Evolutionary conservation across 495 filamentous ascomycete species (phyloP).

Genomic region (Clavariopsis aquatica): DNA sequence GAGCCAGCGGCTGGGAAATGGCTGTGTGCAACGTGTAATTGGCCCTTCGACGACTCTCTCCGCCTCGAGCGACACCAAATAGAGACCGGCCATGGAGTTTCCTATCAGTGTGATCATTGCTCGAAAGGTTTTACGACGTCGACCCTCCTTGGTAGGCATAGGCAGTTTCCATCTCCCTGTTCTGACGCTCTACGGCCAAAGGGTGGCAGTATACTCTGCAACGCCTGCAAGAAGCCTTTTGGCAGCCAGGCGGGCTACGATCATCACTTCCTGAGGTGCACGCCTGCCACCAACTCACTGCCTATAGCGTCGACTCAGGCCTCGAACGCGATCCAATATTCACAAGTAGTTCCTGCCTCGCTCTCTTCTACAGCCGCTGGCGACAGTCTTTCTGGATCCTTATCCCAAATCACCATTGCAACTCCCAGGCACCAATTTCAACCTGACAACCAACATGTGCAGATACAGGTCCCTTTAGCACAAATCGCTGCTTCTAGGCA

Average conservation of each 20-base stretch:
- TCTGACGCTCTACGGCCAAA: background rate
- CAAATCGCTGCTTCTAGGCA: too few relatives aligned
- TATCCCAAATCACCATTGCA: too few relatives aligned
- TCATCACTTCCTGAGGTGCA: background rate
- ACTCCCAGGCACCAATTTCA: too few relatives aligned
- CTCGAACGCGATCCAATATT: background rate
- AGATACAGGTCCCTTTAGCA: too few relatives aligned
- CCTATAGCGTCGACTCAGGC: background rate
- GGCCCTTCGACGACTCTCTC: constrained; percentile 1
- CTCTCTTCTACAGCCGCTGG: too few relatives aligned
- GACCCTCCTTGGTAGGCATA: background rate
- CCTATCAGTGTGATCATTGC: constrained; percentile 1
- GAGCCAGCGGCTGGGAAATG: background rate
- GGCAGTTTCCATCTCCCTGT: constrained; percentile 2
- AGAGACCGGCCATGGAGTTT: background rate
- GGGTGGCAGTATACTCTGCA: background rate
- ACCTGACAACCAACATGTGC: too few relatives aligned
- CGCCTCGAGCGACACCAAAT: constrained; percentile 7
- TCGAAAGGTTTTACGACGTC: background rate
- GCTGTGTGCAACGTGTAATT: background rate
- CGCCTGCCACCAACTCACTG: background rate
- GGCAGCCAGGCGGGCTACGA: background rate
- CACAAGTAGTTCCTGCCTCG: background rate
- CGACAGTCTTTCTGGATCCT: too few relatives aligned
- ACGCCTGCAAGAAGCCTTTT: background rate